phyloP scores from a whole-genome alignment of 441 rosid genomes.

The Pelargonium cotyledonis region DNA sequence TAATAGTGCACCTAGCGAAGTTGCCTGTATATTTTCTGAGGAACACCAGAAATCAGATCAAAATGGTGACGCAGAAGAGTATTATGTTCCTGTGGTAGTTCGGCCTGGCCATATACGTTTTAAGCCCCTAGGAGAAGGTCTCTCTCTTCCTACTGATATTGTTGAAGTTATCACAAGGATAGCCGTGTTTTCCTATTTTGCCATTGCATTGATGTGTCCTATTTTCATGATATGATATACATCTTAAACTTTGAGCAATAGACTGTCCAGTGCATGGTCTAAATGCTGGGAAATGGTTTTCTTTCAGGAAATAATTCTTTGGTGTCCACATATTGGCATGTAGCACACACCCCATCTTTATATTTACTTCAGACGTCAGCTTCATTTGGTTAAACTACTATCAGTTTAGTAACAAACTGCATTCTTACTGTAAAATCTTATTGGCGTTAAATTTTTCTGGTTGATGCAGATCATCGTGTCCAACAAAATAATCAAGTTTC shows the following conservation, averaged over 20 bases:
- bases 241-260: conserved; percentile 1
- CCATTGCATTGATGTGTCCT: not conserved
- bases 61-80: conserved; percentile 39
- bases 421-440: conserved; percentile 16
- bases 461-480: conserved; percentile 35
- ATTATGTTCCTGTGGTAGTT: conserved; percentile 58
- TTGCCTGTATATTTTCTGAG: conserved; percentile 17
- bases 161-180: not conserved
- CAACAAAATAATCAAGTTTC: conserved; percentile 38
- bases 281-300: not conserved
- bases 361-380: not conserved
- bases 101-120: conserved; percentile 95
- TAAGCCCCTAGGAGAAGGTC: conserved; percentile 56
- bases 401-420: not conserved
- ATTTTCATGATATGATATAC: not conserved
- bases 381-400: not conserved
- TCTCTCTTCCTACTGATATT: conserved; percentile 12
- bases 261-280: not conserved
- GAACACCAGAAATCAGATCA: conserved; percentile 26
- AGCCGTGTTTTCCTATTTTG: not conserved
- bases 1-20: conserved; percentile 13
- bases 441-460: conserved; percentile 27
- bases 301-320: not conserved
- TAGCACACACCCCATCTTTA: not conserved
- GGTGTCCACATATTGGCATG: not conserved